Evolutionary conservation across 345 rosid species (phyloP).

Genomic region (Citropsis articulata): DNA sequence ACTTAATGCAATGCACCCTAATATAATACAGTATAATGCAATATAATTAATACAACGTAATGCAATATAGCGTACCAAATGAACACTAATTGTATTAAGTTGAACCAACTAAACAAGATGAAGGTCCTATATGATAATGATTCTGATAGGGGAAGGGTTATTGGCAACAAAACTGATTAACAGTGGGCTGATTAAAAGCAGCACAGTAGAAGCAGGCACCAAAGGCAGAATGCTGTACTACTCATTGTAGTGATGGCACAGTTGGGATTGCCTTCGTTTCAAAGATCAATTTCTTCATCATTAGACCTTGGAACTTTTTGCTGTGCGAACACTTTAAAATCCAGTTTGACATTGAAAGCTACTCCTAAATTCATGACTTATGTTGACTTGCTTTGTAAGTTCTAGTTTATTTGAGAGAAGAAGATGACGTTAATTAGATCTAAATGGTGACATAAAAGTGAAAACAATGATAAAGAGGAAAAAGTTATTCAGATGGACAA

Average conservation of each 20-base stretch:
- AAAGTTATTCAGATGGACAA: not conserved
- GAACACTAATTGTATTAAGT: not conserved
- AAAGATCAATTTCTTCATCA: not conserved
- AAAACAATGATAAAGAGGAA: not conserved
- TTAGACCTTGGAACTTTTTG: not conserved
- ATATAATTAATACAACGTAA: too few relatives aligned
- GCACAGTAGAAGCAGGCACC: not conserved
- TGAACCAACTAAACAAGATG: not conserved
- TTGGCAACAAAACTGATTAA: not conserved
- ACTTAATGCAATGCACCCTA: too few relatives aligned
- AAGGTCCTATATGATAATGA: not conserved
- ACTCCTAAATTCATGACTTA: not conserved
- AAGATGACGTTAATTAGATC: not conserved
- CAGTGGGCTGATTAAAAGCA: not conserved
- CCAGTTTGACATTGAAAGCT: not conserved
- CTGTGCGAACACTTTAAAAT: not conserved
- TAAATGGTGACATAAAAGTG: not conserved
- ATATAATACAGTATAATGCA: too few relatives aligned
- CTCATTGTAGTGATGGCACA: not conserved
- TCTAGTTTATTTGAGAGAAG: not conserved
- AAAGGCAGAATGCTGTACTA: not conserved
- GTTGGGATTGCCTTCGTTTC: not conserved
- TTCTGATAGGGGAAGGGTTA: not conserved
- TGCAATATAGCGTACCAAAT: too few relatives aligned
- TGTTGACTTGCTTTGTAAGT: not conserved